Conservation (phyloP, 1,139 yeast genomes). For the Taphrina flavorubra region DNA sequence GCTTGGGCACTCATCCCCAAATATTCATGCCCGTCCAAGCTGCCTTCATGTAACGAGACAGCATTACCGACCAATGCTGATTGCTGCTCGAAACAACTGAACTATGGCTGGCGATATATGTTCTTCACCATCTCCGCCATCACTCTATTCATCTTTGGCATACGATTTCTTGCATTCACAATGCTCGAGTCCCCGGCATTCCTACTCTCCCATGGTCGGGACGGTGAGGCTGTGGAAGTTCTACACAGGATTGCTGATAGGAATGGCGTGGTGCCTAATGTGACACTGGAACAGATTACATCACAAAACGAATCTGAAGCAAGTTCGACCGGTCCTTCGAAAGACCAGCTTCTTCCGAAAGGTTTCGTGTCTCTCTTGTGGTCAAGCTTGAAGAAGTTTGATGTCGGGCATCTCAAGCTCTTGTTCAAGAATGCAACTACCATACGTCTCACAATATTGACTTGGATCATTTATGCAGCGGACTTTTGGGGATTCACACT, state of each 20-base stretch:
- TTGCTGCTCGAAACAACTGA: conserved; percentile 11
- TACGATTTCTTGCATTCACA: conserved; percentile 16
- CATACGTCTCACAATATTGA: conserved; percentile 15
- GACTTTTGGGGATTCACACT: conserved; percentile 32
- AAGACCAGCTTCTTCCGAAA: background rate
- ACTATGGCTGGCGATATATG: conserved; percentile 28
- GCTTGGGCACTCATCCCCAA: conserved; percentile 57
- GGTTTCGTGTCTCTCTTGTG: conserved; percentile 1
- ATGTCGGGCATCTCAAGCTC: conserved; percentile 11
- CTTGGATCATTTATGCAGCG: conserved; percentile 26
- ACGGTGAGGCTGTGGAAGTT: conserved; percentile 12
- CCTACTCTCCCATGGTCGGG: conserved; percentile 15
- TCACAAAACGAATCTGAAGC: background rate
- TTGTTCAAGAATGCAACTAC: conserved; percentile 12
- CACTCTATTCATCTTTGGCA: conserved; percentile 21
- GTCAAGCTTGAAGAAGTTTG: background rate
- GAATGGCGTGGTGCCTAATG: background rate
- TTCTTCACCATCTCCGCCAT: conserved; percentile 21
- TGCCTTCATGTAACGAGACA: background rate
- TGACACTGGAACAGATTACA: conserved; percentile 5
- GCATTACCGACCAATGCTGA: background rate
- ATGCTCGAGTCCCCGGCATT: conserved; percentile 31
- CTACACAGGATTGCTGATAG: conserved; percentile 6
- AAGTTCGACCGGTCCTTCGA: background rate
- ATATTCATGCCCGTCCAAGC: conserved; percentile 1